Evolutionary conservation across 805 yeast species (phyloP), one percentile per base, ranked within the genome.

Genomic region (Candida succiphila): DNA sequence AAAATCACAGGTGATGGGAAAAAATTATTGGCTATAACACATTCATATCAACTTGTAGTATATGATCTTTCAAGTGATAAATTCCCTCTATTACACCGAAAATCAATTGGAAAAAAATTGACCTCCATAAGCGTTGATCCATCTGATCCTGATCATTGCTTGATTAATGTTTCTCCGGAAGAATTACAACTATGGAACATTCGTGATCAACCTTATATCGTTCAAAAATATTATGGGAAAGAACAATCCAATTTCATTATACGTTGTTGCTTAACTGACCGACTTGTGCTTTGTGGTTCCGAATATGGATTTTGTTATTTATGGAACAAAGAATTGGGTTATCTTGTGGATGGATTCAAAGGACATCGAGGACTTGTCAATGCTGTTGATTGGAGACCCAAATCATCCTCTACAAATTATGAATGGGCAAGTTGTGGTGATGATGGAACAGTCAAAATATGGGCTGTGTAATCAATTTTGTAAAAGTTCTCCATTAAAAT

Each of bases 121-220:
- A 80, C 89, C 0, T 75, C 85, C 3, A 69, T 87, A 24, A 59
- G 77, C 0, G 58, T 75, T 2, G 75, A 87, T 0, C 50, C 54
- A 3, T 55, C 54, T 31, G 81, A 80, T 19, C 67, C 76, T 23
- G 63, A 63, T 27, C 48, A 45, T 38, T 61, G 75, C 7, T 55
- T 86, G 27, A 63, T 85, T 17, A 83, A 77, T 44, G 69, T 78
- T 15, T 73, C 75, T 13, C 80, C 85, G 0, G 86, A 81, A 46
- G 92, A 82, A 48, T 53, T 86, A 7, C 92, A 84, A 45, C 58
- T 86, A 4, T 85, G 95, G 94, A 84, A 85, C 42, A 72, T 82
- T 39, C 67, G 63, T 36, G 70, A 76, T 4, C 57, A 74, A 1
- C 35, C 34, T 21, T 40, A 26, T 20, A 50, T 86, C 15, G 66